These are phyloP conservation scores for Trypanosoma boissoni DNA, from an alignment of 208 protist species.

Conservation along the genomic window DNA sequence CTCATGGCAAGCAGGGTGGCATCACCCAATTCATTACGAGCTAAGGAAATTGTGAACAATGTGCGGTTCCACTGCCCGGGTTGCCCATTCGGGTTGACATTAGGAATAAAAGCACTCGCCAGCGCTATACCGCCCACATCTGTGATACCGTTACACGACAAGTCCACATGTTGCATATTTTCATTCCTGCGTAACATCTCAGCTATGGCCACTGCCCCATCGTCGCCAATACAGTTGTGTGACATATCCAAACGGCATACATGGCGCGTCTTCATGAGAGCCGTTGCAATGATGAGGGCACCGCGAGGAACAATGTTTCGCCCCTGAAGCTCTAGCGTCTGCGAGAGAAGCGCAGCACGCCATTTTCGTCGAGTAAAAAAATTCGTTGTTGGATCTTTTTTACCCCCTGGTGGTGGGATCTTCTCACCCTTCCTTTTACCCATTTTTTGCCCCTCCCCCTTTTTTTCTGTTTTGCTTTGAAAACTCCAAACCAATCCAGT, in stretches of 20 bases:
- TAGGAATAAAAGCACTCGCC: constrained; percentile 81
- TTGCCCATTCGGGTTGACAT: constrained; percentile 70
- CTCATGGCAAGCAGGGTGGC: constrained; percentile 81
- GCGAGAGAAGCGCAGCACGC: constrained; percentile 48
- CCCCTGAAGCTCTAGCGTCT: constrained; percentile 52
- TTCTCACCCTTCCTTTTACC: constrained; percentile 66
- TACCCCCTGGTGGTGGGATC: constrained; percentile 67
- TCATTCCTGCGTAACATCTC: constrained; percentile 67
- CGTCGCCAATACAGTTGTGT: constrained; percentile 73
- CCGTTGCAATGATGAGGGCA: constrained; percentile 60
- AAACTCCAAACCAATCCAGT: too few species aligned
- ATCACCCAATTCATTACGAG: constrained; percentile 68
- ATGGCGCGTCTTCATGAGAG: constrained; percentile 61
- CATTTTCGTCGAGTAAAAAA: constrained; percentile 84
- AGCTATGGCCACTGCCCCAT: constrained; percentile 62
- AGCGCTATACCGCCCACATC: constrained; percentile 84
- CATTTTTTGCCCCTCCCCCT: constrained; percentile 8
- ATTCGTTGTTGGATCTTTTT: constrained; percentile 64
- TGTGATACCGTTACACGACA: constrained; percentile 74
- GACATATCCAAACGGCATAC: constrained; percentile 61
- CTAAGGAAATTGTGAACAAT: constrained; percentile 64
- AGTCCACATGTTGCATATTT: constrained; percentile 59
- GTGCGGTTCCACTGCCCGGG: constrained; percentile 85
- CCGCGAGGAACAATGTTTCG: constrained; percentile 52
- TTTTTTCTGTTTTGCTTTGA: neutral